Conservation (phyloP, 1,284 basidiomycete genomes). For the Omphalotus olearius region DNA sequence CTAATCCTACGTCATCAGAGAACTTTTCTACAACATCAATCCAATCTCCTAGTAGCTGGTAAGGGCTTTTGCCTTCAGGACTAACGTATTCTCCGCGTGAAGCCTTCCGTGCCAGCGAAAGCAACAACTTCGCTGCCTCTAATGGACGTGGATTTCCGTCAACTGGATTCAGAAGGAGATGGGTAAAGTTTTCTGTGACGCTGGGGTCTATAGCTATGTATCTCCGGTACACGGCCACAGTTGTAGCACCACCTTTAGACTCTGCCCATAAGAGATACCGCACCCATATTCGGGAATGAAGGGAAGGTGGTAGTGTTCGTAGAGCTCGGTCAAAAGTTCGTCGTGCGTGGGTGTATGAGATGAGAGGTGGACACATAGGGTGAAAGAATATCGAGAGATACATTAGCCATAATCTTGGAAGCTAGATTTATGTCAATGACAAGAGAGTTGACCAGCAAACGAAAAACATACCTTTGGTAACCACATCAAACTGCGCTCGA, state of each 20-base stretch:
- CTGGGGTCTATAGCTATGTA: constrained; percentile 86
- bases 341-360: constrained; percentile 89
- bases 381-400: constrained; percentile 92
- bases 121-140: constrained; percentile 89
- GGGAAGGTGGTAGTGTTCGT: constrained; percentile 88
- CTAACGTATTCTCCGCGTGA: constrained; percentile 81
- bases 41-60: constrained; percentile 92
- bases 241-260: constrained; percentile 77
- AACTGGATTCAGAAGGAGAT: constrained; percentile 66
- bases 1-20: constrained; percentile 90
- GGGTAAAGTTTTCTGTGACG: constrained; percentile 82
- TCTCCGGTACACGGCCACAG: constrained; percentile 85
- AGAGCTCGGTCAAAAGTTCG: constrained; percentile 94
- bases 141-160: constrained; percentile 76
- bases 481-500: constrained; percentile 94
- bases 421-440: constrained; percentile 37
- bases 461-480: constrained; percentile 70
- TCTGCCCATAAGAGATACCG: constrained; percentile 96
- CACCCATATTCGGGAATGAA: constrained; percentile 94
- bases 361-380: constrained; percentile 80
- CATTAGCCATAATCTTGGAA: constrained; percentile 92
- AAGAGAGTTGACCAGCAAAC: constrained; percentile 6
- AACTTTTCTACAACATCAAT: constrained; percentile 89
- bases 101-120: constrained; percentile 82
- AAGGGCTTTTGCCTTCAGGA: constrained; percentile 93